Conservation (phyloP, 208 protist species). For the Trypanosoma mega region DNA sequence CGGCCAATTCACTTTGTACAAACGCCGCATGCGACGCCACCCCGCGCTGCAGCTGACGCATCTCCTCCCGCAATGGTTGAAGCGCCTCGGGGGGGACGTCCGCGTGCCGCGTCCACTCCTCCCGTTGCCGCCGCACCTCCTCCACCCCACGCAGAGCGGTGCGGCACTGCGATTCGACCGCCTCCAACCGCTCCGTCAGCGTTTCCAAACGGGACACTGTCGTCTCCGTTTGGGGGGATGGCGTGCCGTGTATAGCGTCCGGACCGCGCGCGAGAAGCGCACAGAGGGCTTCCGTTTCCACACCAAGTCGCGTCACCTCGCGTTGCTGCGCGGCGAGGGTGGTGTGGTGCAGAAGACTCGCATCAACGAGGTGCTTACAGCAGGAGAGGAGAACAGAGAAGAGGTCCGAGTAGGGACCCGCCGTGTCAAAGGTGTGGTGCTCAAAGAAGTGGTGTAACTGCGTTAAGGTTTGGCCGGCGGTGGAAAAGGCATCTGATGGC, state of each 20-base stretch:
- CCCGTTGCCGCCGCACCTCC: constrained; percentile 6
- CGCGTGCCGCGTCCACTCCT: neutral
- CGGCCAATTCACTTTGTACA: constrained; percentile 5
- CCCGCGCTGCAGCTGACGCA: constrained; percentile 11
- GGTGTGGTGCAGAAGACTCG: constrained; percentile 22
- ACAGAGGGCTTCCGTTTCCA: constrained; percentile 18
- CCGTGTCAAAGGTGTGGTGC: constrained; percentile 66
- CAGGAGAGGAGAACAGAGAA: constrained; percentile 67
- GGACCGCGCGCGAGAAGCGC: constrained; percentile 6
- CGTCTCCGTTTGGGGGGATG: neutral
- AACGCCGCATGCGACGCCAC: constrained; percentile 13
- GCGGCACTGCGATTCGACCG: neutral
- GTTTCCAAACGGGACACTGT: neutral
- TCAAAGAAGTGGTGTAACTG: constrained; percentile 49
- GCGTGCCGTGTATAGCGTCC: constrained; percentile 14
- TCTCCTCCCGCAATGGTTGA: constrained; percentile 13
- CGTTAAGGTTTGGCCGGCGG: constrained; percentile 27
- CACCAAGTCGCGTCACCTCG: constrained; percentile 19
- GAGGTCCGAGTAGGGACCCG: constrained; percentile 65
- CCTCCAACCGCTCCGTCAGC: neutral
- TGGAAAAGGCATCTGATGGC: constrained; percentile 1
- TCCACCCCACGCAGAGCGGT: neutral
- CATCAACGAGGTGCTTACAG: constrained; percentile 57
- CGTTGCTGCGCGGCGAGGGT: constrained; percentile 12
- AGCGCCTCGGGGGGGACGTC: neutral